Conservation (phyloP, 225 moss, liverwort and hornwort genomes). For the Polytrichum formosum region DNA sequence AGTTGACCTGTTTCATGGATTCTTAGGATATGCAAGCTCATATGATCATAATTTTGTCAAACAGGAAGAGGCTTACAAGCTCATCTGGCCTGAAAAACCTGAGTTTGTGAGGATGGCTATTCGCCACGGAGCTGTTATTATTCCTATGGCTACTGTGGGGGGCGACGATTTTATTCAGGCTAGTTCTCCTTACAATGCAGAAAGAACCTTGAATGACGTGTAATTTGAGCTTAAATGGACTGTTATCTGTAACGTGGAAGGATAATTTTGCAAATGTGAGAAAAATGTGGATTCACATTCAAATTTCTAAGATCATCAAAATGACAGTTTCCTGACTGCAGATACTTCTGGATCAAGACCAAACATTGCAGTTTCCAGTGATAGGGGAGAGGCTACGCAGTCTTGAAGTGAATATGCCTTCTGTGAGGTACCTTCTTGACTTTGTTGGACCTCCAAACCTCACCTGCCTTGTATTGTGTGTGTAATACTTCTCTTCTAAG, state of each 20-base stretch:
- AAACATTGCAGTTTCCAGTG: constrained; percentile 48
- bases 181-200: neutral
- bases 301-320: neutral
- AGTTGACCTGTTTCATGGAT: too few relatives aligned
- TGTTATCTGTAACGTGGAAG: too few relatives aligned
- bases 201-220: too few relatives aligned
- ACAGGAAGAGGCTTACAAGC: constrained; percentile 80
- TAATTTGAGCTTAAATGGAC: too few relatives aligned
- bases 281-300: neutral
- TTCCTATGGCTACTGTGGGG: constrained; percentile 84
- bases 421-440: constrained; percentile 45
- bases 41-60: constrained; percentile 6
- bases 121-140: constrained; percentile 75
- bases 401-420: constrained; percentile 35
- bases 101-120: constrained; percentile 92
- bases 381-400: constrained; percentile 50
- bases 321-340: constrained; percentile 11
- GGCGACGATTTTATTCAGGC: constrained; percentile 88
- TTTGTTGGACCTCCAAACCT: neutral
- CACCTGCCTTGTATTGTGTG: too few relatives aligned
- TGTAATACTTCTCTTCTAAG: too few relatives aligned
- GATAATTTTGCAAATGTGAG: neutral
- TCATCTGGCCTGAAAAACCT: constrained; percentile 77
- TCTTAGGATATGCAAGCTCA: neutral
- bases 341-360: constrained; percentile 58